Evolutionary conservation across 1,139 yeast species (phyloP).

Genomic region (Suhomyces panamericanus): DNA sequence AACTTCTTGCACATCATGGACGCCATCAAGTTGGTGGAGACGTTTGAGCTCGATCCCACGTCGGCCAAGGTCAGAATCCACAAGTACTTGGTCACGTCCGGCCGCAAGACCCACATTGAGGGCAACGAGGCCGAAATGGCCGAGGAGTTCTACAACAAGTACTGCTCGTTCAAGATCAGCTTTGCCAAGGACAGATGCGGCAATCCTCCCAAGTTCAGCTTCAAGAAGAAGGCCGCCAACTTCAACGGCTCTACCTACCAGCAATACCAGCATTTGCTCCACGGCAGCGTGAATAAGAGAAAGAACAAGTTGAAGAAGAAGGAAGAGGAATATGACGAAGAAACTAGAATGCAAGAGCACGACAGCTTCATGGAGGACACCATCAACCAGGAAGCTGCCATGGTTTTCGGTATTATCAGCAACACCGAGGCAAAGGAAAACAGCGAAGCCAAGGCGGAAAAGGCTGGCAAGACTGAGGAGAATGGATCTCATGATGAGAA

Average conservation of each 20-base stretch:
- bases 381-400: conserved; percentile 45
- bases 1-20: conserved; percentile 44
- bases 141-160: conserved; percentile 15
- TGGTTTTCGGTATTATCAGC: conserved; percentile 48
- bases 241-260: conserved; percentile 17
- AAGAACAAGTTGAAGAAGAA: conserved; percentile 6
- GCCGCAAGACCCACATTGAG: not conserved
- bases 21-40: conserved; percentile 20
- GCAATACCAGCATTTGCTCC: conserved; percentile 19
- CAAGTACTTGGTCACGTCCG: conserved; percentile 5
- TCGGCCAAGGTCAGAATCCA: conserved; percentile 12
- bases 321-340: conserved; percentile 14
- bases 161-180: conserved; percentile 53
- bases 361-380: conserved; percentile 24
- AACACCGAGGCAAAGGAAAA: conserved; percentile 12
- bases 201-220: conserved; percentile 47
- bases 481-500: not conserved
- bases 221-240: conserved; percentile 31
- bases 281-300: conserved; percentile 14
- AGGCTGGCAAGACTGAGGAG: not conserved
- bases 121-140: conserved; percentile 7
- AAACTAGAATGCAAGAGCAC: conserved; percentile 13
- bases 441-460: not conserved
- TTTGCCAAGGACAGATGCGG: conserved; percentile 53
- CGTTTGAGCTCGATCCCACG: conserved; percentile 15